A percentile compares a stretch with the other conserved stretches of the same genome.
Evolutionary conservation across 2,329 filamentous ascomycete genomes (phyloP).

Genomic region (Verticillium zaregamsianum): DNA sequence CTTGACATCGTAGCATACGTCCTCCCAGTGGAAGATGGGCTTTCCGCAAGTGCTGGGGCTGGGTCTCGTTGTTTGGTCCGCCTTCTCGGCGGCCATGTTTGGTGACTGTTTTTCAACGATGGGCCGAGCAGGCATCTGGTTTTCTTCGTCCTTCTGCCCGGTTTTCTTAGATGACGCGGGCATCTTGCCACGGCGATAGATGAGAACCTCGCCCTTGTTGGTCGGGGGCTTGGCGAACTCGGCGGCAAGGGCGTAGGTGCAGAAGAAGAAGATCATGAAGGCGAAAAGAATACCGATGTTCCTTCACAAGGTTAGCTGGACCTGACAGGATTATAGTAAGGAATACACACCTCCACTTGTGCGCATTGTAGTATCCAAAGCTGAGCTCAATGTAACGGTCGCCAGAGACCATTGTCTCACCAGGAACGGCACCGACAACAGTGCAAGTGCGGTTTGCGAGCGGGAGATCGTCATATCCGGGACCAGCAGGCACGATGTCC

Average conservation of each 20-base stretch:
- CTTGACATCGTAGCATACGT: conserved; percentile 58
- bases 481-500: conserved; percentile 36
- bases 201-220: conserved; percentile 71
- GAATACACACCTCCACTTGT: conserved; percentile 37
- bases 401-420: conserved; percentile 36
- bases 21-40: conserved; percentile 62
- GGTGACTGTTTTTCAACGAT: neutral
- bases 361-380: conserved; percentile 37
- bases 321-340: fast-evolving
- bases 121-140: neutral
- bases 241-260: conserved; percentile 57
- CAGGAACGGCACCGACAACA: conserved; percentile 38
- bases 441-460: conserved; percentile 39
- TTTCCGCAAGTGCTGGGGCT: conserved; percentile 8
- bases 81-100: neutral
- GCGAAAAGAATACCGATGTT: conserved; percentile 67
- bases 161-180: conserved; percentile 36
- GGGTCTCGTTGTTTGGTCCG: neutral
- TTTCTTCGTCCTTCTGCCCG: conserved; percentile 7
- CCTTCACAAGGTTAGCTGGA: conserved; percentile 22
- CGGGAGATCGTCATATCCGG: conserved; percentile 30
- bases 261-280: conserved; percentile 57
- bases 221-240: conserved; percentile 63
- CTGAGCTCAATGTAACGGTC: conserved; percentile 36
- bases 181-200: conserved; percentile 46